Evolutionary conservation across 192 early-diverging fungal genomes (phyloP).

Genomic region (Backusella macrospora): DNA sequence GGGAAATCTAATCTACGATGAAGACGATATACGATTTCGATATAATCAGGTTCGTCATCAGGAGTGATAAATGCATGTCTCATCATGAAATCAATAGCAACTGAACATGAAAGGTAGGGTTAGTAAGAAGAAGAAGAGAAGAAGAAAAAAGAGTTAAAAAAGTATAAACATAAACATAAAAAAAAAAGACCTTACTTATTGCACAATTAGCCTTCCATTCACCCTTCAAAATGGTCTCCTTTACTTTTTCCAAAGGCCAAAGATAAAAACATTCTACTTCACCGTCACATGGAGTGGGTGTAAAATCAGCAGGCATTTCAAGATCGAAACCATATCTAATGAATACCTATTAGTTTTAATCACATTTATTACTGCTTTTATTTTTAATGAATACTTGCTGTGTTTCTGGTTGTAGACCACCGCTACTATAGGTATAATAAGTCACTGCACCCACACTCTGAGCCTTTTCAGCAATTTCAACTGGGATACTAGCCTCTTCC

Average conservation of each 20-base stretch:
- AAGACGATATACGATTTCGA: conserved; percentile 66
- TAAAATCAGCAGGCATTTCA: conserved; percentile 61
- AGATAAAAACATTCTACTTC: conserved; percentile 85
- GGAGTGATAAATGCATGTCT: conserved; percentile 72
- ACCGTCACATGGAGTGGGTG: conserved; percentile 75
- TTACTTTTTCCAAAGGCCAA: conserved; percentile 67
- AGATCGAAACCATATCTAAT: conserved; percentile 81
- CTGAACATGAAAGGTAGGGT: conserved; percentile 26
- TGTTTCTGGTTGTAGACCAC: conserved; percentile 79
- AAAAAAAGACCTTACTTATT: conserved; percentile 33
- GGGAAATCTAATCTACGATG: conserved; percentile 73
- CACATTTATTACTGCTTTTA: not conserved
- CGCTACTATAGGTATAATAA: conserved; percentile 64
- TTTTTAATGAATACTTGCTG: conserved; percentile 49
- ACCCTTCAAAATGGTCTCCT: conserved; percentile 45
- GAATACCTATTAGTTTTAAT: not conserved
- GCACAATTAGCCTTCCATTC: conserved; percentile 90
- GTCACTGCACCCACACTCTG: conserved; percentile 63
- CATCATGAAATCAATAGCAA: conserved; percentile 85
- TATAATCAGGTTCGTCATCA: conserved; percentile 82
- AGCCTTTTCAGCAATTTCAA: conserved; percentile 51
- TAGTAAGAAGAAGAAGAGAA: not conserved
- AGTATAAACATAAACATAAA: not conserved
- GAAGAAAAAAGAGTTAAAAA: too few species aligned
- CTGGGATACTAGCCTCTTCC: conserved; percentile 84